Percentiles rank a stretch among this genome's conserved stretches.
These are phyloP conservation scores for Secale cereale DNA, from an alignment of 176 grass and related monocot genomes.

Conservation along the genomic window DNA sequence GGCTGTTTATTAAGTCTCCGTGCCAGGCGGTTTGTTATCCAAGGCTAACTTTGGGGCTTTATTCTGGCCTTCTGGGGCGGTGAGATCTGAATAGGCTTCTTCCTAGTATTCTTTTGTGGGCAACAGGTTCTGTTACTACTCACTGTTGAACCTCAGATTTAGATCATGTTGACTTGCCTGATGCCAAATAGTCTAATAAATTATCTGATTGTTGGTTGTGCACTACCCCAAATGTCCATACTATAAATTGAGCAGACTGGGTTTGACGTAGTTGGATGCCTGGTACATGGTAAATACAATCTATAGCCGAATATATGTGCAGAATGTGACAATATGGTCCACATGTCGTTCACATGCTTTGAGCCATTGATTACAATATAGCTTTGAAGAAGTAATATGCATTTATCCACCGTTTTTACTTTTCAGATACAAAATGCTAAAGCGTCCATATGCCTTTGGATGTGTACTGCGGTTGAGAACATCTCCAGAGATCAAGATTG, in stretches of 20 bases:
- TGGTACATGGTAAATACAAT: neutral
- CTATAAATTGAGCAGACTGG: neutral
- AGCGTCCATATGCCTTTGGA: constrained; percentile 93
- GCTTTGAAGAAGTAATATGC: constrained; percentile 14
- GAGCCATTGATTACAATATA: constrained; percentile 22
- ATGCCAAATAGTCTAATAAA: neutral
- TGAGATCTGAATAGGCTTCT: neutral
- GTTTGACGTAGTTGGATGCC: neutral
- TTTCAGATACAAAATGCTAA: constrained; percentile 87
- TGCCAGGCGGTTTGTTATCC: neutral
- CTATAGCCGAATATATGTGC: neutral
- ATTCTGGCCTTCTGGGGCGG: neutral
- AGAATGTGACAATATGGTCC: neutral
- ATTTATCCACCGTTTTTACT: neutral
- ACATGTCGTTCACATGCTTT: neutral
- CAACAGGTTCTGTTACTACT: neutral
- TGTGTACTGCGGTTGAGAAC: constrained; percentile 84
- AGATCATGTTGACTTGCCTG: constrained; percentile 11
- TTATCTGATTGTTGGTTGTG: neutral
- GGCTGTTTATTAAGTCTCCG: neutral
- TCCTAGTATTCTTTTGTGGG: neutral
- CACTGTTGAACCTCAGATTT: constrained; percentile 7
- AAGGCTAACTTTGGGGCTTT: neutral
- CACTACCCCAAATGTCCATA: constrained; percentile 5
- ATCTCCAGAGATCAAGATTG: constrained; percentile 89